Evolutionary conservation across 2,329 filamentous ascomycete species (phyloP).

Genomic region (Xylariales sp.): DNA sequence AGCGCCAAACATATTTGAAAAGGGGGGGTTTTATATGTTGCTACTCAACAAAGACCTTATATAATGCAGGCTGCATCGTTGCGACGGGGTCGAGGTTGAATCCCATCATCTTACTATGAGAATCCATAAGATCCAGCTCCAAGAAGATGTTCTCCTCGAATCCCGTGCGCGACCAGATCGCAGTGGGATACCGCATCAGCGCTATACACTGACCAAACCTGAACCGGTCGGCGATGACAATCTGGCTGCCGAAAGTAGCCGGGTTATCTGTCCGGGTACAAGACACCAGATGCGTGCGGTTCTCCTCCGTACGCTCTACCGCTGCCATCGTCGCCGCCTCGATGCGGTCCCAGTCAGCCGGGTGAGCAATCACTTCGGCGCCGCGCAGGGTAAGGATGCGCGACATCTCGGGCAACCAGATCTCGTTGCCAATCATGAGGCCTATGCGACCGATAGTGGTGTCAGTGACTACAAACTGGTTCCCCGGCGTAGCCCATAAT

Average conservation of each 20-base stretch:
- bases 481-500: not conserved
- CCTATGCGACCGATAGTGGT: conserved; percentile 1
- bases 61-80: conserved; percentile 1
- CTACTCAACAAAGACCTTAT: not conserved
- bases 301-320: conserved; percentile 3
- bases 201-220: conserved; percentile 1
- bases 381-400: conserved; percentile 2
- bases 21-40: no score
- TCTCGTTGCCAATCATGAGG: conserved; percentile 3
- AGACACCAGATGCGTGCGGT: not conserved
- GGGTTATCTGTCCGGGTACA: not conserved
- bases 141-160: conserved; percentile 2
- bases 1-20: no score
- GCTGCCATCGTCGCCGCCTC: conserved; percentile 2
- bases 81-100: conserved; percentile 1
- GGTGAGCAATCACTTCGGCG: conserved; percentile 1
- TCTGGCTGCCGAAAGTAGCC: not conserved
- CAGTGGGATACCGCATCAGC: conserved; percentile 1
- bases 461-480: not conserved
- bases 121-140: conserved; percentile 2
- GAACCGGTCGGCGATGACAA: conserved; percentile 2
- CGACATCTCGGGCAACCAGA: conserved; percentile 1
- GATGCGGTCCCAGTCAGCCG: not conserved
- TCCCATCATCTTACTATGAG: conserved; percentile 4
- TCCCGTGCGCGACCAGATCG: not conserved